phyloP scores from a whole-genome alignment of 768 basidiomycete species.

The Daedaleopsis nitida region DNA sequence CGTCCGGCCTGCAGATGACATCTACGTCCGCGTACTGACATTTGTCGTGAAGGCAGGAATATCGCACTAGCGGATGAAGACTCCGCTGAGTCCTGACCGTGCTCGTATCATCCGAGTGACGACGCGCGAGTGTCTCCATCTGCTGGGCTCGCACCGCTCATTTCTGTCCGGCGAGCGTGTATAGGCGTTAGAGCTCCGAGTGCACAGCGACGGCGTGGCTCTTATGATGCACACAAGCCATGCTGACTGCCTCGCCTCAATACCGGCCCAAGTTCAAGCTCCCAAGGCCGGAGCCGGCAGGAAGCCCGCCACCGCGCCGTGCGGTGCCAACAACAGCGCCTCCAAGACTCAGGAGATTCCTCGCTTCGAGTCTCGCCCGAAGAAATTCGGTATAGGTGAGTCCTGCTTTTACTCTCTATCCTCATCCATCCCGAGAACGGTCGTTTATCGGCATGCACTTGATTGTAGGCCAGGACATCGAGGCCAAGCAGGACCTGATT shows the following conservation, averaged over 20 bases:
- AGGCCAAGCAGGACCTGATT: conserved; percentile 86
- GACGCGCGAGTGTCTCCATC: conserved; percentile 34
- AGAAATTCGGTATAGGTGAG: conserved; percentile 94
- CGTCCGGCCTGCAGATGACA: conserved; percentile 17
- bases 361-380: conserved; percentile 86
- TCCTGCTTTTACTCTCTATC: not conserved
- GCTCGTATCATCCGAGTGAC: conserved; percentile 25
- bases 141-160: conserved; percentile 42
- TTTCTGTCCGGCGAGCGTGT: conserved; percentile 19
- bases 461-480: too few relatives aligned
- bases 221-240: conserved; percentile 21
- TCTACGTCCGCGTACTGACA: not conserved
- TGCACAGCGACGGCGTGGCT: conserved; percentile 36
- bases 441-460: not conserved
- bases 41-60: conserved; percentile 11
- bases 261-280: conserved; percentile 90
- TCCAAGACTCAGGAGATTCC: conserved; percentile 89
- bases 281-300: conserved; percentile 73
- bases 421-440: not conserved
- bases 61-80: conserved; percentile 7
- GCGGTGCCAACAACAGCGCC: conserved; percentile 68
- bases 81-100: conserved; percentile 44
- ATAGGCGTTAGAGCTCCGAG: conserved; percentile 58
- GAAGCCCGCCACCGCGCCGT: conserved; percentile 85
- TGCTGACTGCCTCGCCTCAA: conserved; percentile 68